Evolutionary conservation across 2,329 filamentous ascomycete genomes (phyloP).

Genomic region (Drechslerella dactyloides): DNA sequence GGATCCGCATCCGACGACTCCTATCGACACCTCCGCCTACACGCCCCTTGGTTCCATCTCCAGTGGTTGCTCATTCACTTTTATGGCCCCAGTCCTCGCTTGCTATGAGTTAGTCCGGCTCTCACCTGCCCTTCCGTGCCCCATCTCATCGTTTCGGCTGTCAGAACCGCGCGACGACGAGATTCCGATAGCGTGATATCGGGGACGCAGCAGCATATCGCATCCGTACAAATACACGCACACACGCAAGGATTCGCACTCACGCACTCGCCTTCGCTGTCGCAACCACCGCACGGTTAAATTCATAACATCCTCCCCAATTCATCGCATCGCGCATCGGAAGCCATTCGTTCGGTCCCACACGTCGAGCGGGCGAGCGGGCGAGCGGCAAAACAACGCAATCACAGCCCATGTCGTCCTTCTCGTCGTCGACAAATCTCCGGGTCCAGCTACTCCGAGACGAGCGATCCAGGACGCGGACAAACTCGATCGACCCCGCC

Average conservation of each 20-base stretch:
- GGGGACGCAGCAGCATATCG: conserved; percentile 25
- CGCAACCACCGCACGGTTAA: neutral
- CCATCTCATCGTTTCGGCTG: conserved; percentile 25
- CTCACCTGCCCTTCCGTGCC: conserved; percentile 15
- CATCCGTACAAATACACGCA: conserved; percentile 13
- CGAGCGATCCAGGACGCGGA: conserved; percentile 53
- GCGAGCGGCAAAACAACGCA: conserved; percentile 2
- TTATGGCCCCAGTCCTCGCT: conserved; percentile 18
- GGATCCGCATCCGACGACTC: conserved; percentile 40
- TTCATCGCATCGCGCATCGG: neutral
- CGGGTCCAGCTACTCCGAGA: conserved; percentile 50
- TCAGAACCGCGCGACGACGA: conserved; percentile 49
- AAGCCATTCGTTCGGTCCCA: neutral
- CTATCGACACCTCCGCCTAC: conserved; percentile 36
- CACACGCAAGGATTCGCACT: conserved; percentile 16
- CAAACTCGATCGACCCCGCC: conserved; percentile 54
- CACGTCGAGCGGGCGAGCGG: neutral
- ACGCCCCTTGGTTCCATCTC: conserved; percentile 33
- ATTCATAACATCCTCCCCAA: neutral
- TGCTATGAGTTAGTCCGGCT: conserved; percentile 50
- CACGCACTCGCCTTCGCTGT: neutral
- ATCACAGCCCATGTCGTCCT: conserved; percentile 39
- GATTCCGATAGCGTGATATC: conserved; percentile 44
- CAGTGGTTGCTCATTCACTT: conserved; percentile 40
- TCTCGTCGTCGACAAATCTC: conserved; percentile 50